Base-by-base conservation (phyloP, 169 alveolate genomes). In the Plasmodium cynomolgi region DNA sequence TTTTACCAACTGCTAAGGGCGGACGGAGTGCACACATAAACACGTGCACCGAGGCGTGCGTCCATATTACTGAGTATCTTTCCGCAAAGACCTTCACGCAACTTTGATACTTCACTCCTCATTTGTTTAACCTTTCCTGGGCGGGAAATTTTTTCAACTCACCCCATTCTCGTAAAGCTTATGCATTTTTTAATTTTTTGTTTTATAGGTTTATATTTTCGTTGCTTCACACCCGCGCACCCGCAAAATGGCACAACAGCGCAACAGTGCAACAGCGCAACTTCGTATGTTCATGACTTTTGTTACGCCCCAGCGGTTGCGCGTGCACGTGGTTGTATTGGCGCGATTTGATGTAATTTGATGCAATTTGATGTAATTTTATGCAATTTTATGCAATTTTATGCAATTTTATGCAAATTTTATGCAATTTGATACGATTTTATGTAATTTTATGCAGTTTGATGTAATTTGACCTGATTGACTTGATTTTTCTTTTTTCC, bases 141-240 rank as follows among this genome's bases (percentile, higher is more conserved):
- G 77, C 41, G 77, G 37, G 1, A 7, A 68, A 9, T 68, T 68
- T 29, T 68, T 68, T 68, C 33, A 20, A 68, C 1, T 26, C n/a
- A 9, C 17, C 31, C 17, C 17, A 6, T 29, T 68, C n/a, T 23
- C 4, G 5, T 68, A 68, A 23, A 68, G 37, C 15, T 26, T 68
- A 68, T 26, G n/a, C 41, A 68, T 68, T 68, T 68, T 68, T 68
- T 68, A 68, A 68, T 68, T 68, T 68, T 68, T 68, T 68, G n/a
- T 20, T 68, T 68, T 68, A 68, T 68, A 68, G 37, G 37, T 68
- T 68, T 68, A 68, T 68, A 23, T 26, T 68, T 68, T 26, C 37
- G 17, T 29, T 68, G 31, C 77, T 68, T 68, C 77, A 26, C 17
- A 23, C 3, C 39, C 37, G 13, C 17, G 31, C 8, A 68, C 17